Percentiles rank a stretch among this genome's conserved stretches.
Conservation (phyloP, 148 eudicot genomes). For the Heliosperma pusillum region DNA sequence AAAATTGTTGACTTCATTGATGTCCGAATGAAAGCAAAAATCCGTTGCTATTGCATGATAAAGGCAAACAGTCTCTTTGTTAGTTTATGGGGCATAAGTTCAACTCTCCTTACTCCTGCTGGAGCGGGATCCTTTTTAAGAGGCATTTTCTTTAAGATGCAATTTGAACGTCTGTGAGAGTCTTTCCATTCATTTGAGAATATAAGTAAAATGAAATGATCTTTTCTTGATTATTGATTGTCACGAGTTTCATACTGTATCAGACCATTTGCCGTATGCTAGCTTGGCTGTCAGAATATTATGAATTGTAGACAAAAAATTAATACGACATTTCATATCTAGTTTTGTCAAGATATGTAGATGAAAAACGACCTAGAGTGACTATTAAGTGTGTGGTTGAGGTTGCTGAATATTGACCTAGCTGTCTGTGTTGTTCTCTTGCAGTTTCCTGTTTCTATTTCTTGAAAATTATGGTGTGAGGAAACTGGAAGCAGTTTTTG, state of each 20-base stretch:
- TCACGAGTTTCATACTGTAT: neutral
- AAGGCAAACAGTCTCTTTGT: neutral
- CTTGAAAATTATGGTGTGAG: slow-evolving; percentile 93
- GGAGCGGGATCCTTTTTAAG: neutral
- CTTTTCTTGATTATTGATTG: neutral
- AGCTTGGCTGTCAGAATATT: neutral
- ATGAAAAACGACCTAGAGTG: neutral
- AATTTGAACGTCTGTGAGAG: neutral
- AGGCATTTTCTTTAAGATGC: neutral
- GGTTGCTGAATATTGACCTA: slow-evolving; percentile 3
- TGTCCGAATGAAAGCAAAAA: neutral
- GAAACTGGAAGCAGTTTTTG: slow-evolving; percentile 79
- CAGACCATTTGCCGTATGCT: neutral
- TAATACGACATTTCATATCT: neutral
- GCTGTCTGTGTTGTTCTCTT: slow-evolving; percentile 14
- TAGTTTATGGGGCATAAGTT: neutral
- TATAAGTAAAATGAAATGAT: neutral
- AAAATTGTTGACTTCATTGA: neutral
- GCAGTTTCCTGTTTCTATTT: slow-evolving; percentile 75
- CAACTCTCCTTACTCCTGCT: neutral
- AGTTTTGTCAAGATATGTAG: neutral
- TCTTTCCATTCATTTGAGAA: neutral
- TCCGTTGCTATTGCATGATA: neutral
- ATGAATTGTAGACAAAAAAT: neutral
- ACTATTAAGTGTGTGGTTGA: neutral